Evolutionary conservation across 2,329 filamentous ascomycete species (phyloP), one percentile per base, ranked within the genome.

Genomic region (Xylariaceae sp.): DNA sequence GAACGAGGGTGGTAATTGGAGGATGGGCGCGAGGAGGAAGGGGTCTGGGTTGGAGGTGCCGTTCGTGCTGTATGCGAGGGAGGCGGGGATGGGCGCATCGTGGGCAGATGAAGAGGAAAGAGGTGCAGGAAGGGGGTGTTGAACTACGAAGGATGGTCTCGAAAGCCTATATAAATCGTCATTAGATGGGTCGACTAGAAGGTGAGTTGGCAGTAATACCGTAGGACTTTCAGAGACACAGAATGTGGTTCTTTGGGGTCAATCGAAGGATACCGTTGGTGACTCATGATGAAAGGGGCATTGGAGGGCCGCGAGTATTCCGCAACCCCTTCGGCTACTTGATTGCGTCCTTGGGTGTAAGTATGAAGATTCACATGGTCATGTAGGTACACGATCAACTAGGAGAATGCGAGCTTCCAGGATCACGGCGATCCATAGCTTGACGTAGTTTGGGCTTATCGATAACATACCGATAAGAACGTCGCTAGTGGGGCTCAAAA

Each of bases 1-100:
- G 72, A 99, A 98, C 0, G 91, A 89, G 16, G 92, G 88, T 9
- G 95, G 93, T 1, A 98, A 86, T 45, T 91, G 95, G 67, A 98
- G 83, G 50, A 87, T 79, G 1, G 85, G 85, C 32, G 81, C 82
- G 60, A 88, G 79, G 57, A 86, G 72, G 70, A 85, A 85, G 6
- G 82, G 80, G 14, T 77, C 73, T 3, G 81, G 77, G 61, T 83
- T 84, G 26, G 80, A 79, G 52, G 70, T 67, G 58, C 67, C 65
- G 51, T 67, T 67, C 23, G 74, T 70, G 56, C 68, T 83, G 72
- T 92, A 93, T 43, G 90, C 89, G 48, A 96, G 81, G 2, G 90
- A 91, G 1, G 91, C 90, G 47, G 86, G 75, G 20, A 78, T 71
- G 12, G 76, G 80, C 19, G 78, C 44, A 19, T 60, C 63, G 79